Evolutionary conservation across 179 eudicot genomes (phyloP), one percentile per base, ranked within the genome.

Genomic region (Kewa caespitosa): DNA sequence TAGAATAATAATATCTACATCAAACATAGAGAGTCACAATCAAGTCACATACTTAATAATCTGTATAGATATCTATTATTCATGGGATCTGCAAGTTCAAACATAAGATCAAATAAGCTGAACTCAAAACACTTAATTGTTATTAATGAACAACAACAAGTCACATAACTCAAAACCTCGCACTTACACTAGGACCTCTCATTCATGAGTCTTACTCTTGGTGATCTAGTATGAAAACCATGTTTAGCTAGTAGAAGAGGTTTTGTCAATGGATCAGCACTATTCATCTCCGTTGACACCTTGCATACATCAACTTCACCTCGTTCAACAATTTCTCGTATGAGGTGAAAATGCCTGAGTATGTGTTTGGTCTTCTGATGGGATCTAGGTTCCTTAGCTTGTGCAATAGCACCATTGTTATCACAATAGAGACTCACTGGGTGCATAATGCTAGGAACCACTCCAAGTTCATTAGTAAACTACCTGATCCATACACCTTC

Each of bases 341-440:
- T 75, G 27, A 65, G 18, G 52, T 75, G 63, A 32, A 17, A 74
- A 2, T 22, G 13, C 3, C 60, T 4, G 6, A 62, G 70, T 4
- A 61, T 32, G 55, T 75, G 78, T 48, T 32, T 75, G 72, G 78
- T 39, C 48, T 52, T 75, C 3, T 46, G 62, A 33, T 65, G 69
- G 15, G 46, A 8, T 7, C 46, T 8, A 17, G 77, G 70, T 63
- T 74, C 77, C 38, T 74, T 74, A 23, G n/a, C n/a, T n/a, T n/a
- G n/a, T n/a, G n/a, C n/a, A n/a, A n/a, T n/a, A n/a, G n/a, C n/a
- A n/a, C n/a, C 28, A 9, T 42, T 22, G 61, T 55, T 55, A 55
- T 55, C 61, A 25, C 61, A 55, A 55, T 8, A 55, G 6, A 55
- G 10, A 7, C 8, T 22, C 22, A 55, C 7, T 6, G 61, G 61